These are phyloP conservation scores for Kuraishia piskuri DNA, from an alignment of 805 yeast species.

Conservation along the genomic window DNA sequence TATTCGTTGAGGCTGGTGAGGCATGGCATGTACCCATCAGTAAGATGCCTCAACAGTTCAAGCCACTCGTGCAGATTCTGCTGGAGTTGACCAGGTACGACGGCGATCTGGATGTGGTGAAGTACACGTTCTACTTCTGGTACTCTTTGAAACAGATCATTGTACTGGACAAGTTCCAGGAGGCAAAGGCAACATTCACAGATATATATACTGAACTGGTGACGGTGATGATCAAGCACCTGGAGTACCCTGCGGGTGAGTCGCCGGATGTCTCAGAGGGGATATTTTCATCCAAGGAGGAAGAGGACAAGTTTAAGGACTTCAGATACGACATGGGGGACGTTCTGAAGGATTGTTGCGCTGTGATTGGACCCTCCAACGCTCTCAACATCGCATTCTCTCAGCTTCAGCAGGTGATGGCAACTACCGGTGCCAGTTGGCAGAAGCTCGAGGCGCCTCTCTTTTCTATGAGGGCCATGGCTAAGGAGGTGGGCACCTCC, in stretches of 20 bases:
- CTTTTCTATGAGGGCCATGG: conserved; percentile 89
- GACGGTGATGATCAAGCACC: conserved; percentile 53
- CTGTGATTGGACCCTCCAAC: conserved; percentile 68
- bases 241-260: conserved; percentile 57
- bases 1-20: conserved; percentile 90
- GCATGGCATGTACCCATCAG: conserved; percentile 89
- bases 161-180: conserved; percentile 46
- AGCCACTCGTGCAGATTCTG: conserved; percentile 65
- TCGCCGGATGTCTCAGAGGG: conserved; percentile 29
- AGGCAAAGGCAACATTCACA: conserved; percentile 38
- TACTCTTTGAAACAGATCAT: conserved; percentile 69
- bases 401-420: conserved; percentile 36
- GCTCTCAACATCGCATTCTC: conserved; percentile 67
- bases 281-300: conserved; percentile 65
- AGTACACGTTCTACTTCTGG: conserved; percentile 92
- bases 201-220: conserved; percentile 54
- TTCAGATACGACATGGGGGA: conserved; percentile 97
- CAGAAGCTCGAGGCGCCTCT: conserved; percentile 85
- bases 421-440: conserved; percentile 40
- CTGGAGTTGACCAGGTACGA: conserved; percentile 64
- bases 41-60: conserved; percentile 57
- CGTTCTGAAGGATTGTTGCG: conserved; percentile 92
- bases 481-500: conserved; percentile 67
- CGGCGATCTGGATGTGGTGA: conserved; percentile 81
- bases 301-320: conserved; percentile 86